Conservation (phyloP, 345 rosid genomes). For the Moricandia moricandioides region DNA sequence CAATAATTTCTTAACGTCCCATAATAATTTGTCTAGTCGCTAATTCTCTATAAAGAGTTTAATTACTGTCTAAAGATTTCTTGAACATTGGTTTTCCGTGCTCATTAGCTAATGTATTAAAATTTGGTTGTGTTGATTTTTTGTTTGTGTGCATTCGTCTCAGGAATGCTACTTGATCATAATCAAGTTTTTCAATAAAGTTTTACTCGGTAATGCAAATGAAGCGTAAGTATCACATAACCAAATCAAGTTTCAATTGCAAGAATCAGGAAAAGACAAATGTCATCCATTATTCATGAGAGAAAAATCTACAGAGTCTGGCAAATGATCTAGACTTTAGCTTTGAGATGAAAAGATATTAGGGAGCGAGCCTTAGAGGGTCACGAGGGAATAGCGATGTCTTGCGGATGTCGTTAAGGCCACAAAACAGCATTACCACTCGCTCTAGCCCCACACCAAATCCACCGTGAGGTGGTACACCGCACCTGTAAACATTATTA, state of each 20-base stretch:
- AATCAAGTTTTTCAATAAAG: neutral
- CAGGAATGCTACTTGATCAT: neutral
- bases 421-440: conserved; percentile 79
- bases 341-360: neutral
- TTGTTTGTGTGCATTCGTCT: neutral
- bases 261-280: neutral
- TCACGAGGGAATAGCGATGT: conserved; percentile 41
- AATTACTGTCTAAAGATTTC: too few relatives aligned
- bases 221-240: neutral
- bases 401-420: conserved; percentile 36
- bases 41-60: too few relatives aligned
- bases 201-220: neutral
- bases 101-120: neutral
- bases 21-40: too few relatives aligned
- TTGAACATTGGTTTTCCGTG: too few relatives aligned
- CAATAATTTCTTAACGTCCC: too few relatives aligned
- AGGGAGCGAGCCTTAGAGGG: conserved; percentile 61
- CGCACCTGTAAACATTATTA: conserved; percentile 40
- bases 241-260: neutral
- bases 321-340: neutral
- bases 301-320: neutral
- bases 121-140: neutral
- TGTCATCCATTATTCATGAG: neutral
- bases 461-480: conserved; percentile 83
- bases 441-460: conserved; percentile 77